A percentile compares a stretch with the other conserved stretches of the same genome.
These are phyloP conservation scores for Beauveria australis DNA, from an alignment of 2,329 filamentous ascomycete genomes.

Conservation along the genomic window DNA sequence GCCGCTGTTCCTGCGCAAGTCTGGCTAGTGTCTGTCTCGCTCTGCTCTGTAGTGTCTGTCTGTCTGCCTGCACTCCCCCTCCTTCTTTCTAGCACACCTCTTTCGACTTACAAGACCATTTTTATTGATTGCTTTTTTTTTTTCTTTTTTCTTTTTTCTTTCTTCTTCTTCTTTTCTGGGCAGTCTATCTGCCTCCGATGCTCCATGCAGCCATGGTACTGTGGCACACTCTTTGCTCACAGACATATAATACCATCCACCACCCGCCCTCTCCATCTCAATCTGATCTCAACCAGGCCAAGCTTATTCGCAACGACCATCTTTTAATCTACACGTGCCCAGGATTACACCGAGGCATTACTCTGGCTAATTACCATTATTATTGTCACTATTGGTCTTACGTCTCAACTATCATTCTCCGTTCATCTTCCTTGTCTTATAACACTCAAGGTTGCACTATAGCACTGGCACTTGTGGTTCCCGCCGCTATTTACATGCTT, in stretches of 20 bases:
- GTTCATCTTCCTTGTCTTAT: background rate
- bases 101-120: constrained; percentile 1
- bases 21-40: background rate
- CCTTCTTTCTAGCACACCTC: constrained; percentile 2
- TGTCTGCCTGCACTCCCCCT: constrained; percentile 2
- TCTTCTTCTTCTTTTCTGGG: background rate
- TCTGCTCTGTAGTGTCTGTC: background rate
- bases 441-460: background rate
- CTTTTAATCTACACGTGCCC: background rate
- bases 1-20: constrained; percentile 3
- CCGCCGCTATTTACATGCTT: background rate
- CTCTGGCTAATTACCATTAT: background rate
- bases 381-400: background rate
- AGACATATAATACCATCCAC: constrained; percentile 8
- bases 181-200: background rate
- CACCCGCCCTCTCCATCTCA: constrained; percentile 4
- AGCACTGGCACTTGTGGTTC: background rate
- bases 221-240: constrained; percentile 4
- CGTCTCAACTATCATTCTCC: background rate
- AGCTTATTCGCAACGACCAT: background rate
- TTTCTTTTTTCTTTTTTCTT: background rate
- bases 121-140: background rate
- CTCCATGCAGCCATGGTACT: background rate
- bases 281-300: constrained; percentile 2
- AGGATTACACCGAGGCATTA: background rate